Percentiles rank a stretch among this genome's conserved stretches.
Conservation (phyloP, 371 early-diverging fungal species). For the Mortierella sp. region DNA sequence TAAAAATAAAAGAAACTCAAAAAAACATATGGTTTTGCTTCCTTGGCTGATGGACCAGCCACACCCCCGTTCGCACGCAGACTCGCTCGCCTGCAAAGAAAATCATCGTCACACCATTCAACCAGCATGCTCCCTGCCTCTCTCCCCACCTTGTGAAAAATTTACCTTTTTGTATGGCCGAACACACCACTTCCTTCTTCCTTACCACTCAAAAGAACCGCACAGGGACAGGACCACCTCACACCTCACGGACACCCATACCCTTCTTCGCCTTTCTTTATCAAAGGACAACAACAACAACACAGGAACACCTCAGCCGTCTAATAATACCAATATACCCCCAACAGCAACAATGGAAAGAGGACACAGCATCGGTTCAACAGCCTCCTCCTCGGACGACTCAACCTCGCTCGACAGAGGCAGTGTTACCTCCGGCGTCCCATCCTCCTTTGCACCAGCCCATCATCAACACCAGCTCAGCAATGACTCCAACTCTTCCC, state of each 20-base stretch:
- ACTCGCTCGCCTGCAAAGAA: neutral
- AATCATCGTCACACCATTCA: too few species aligned
- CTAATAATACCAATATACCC: neutral
- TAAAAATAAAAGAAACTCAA: slow-evolving; percentile 6
- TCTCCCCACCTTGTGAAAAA: too few species aligned
- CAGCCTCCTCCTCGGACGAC: slow-evolving; percentile 11
- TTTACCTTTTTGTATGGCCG: too few species aligned
- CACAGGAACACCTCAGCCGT: neutral
- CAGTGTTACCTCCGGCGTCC: neutral
- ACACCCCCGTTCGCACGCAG: neutral
- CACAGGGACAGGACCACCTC: too few species aligned
- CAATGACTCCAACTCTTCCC: slow-evolving; percentile 12
- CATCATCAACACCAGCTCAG: slow-evolving; percentile 13
- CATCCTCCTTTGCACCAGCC: neutral
- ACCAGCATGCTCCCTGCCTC: too few species aligned
- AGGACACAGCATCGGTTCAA: slow-evolving; percentile 16
- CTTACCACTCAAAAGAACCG: too few species aligned
- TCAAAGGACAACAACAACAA: neutral
- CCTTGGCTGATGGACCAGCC: neutral
- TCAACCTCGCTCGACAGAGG: neutral
- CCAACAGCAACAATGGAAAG: slow-evolving; percentile 11
- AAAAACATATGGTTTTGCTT: neutral
- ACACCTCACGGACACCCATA: too few species aligned
- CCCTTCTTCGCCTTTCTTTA: neutral
- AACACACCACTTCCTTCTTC: too few species aligned